Percentiles rank a stretch among this genome's conserved stretches.
Conservation (phyloP, 129 eudicot species). For the Tagetes erecta region DNA sequence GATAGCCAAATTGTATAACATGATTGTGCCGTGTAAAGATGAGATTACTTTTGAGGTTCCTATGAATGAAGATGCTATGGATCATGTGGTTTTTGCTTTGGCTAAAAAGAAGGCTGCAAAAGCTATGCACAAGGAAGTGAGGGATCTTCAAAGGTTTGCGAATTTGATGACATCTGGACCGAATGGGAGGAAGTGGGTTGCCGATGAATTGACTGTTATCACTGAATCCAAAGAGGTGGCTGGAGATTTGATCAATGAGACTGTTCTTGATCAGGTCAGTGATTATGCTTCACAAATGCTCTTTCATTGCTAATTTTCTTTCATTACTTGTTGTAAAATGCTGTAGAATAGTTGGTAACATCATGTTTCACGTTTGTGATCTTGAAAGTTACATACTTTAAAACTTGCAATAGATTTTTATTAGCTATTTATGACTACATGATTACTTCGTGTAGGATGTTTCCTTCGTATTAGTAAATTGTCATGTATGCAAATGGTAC, state of each 20-base stretch:
- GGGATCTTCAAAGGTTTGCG: slow-evolving; percentile 85
- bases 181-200: slow-evolving; percentile 78
- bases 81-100: slow-evolving; percentile 84
- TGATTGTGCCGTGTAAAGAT: slow-evolving; percentile 77
- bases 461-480: not conserved
- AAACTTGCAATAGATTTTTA: not conserved
- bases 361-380: not conserved
- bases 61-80: slow-evolving; percentile 97
- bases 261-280: slow-evolving; percentile 89
- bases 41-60: slow-evolving; percentile 88
- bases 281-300: not conserved
- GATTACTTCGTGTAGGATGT: not conserved
- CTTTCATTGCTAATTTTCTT: not conserved
- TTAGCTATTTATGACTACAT: not conserved
- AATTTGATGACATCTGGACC: slow-evolving; percentile 52
- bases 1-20: slow-evolving; percentile 73
- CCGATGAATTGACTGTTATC: slow-evolving; percentile 64
- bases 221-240: slow-evolving; percentile 93
- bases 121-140: slow-evolving; percentile 75
- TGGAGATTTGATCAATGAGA: slow-evolving; percentile 77
- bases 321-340: not conserved
- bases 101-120: slow-evolving; percentile 82
- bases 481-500: not conserved
- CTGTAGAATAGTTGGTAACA: not conserved
- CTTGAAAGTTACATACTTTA: not conserved